Percentiles rank a stretch among this genome's conserved stretches.
Conservation (phyloP, 805 yeast species). For the Schwanniomyces yamadae region DNA sequence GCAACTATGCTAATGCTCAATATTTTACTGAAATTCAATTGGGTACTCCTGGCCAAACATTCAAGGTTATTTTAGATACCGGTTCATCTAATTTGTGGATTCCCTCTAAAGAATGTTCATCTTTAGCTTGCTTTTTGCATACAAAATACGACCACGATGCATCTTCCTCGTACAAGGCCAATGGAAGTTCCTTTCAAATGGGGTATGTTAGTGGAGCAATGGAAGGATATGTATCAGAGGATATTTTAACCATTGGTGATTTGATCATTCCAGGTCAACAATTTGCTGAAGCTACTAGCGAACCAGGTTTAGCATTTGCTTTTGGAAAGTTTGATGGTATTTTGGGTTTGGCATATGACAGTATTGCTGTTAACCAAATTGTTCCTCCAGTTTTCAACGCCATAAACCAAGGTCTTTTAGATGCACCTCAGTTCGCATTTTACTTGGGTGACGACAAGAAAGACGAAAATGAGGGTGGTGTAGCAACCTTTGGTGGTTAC, state of each 20-base stretch:
- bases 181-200: slow-evolving; percentile 83
- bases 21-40: slow-evolving; percentile 87
- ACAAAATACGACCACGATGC: slow-evolving; percentile 81
- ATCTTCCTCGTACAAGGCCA: slow-evolving; percentile 81
- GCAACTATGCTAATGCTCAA: slow-evolving; percentile 94
- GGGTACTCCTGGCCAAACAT: slow-evolving; percentile 92
- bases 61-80: slow-evolving; percentile 93
- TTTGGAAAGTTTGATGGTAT: slow-evolving; percentile 99
- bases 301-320: slow-evolving; percentile 97
- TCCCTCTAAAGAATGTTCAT: slow-evolving; percentile 83
- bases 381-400: slow-evolving; percentile 96
- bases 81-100: slow-evolving; percentile 98
- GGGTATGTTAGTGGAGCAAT: slow-evolving; percentile 91
- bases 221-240: slow-evolving; percentile 91
- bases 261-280: slow-evolving; percentile 83
- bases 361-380: slow-evolving; percentile 83
- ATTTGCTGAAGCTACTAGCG: slow-evolving; percentile 95
- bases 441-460: slow-evolving; percentile 78
- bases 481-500: slow-evolving; percentile 93
- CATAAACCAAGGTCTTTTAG: slow-evolving; percentile 74
- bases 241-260: slow-evolving; percentile 77
- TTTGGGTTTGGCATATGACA: slow-evolving; percentile 88
- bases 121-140: slow-evolving; percentile 94
- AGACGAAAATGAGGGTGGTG: slow-evolving; percentile 74
- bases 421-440: slow-evolving; percentile 83